phyloP scores from a whole-genome alignment of 140 eudicot species.

The Oenanthe javanica region DNA sequence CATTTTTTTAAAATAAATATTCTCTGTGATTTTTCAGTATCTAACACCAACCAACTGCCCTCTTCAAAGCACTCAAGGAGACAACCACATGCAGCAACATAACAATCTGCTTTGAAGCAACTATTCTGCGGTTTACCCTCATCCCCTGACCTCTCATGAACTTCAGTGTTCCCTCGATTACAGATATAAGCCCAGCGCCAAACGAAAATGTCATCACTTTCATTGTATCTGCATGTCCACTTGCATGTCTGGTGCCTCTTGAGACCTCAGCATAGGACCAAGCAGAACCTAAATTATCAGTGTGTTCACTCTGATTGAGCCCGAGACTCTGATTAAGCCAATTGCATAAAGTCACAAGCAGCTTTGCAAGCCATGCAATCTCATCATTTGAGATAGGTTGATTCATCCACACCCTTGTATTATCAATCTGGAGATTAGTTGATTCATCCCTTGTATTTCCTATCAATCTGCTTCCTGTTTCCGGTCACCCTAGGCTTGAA shows the following conservation, averaged over 20 bases:
- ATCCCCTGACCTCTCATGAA: constrained; percentile 65
- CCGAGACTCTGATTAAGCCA: constrained; percentile 63
- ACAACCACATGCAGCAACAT: constrained; percentile 33
- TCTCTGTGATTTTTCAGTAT: neutral
- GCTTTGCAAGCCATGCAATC: constrained; percentile 83
- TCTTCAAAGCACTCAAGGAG: constrained; percentile 39
- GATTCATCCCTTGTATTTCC: constrained; percentile 25
- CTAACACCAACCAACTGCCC: constrained; percentile 18
- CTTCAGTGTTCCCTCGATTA: constrained; percentile 26
- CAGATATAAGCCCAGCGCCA: constrained; percentile 27
- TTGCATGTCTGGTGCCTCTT: constrained; percentile 28
- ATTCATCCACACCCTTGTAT: constrained; percentile 60
- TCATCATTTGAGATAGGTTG: constrained; percentile 43
- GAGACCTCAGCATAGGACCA: constrained; percentile 56
- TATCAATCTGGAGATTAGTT: too few species aligned
- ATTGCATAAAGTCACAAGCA: constrained; percentile 48
- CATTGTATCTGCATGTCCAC: constrained; percentile 11
- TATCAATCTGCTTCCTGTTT: constrained; percentile 38
- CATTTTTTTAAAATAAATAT: neutral
- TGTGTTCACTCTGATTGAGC: constrained; percentile 30
- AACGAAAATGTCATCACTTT: constrained; percentile 30
- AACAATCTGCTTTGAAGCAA: constrained; percentile 76
- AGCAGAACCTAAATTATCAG: constrained; percentile 8
- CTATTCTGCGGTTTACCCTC: constrained; percentile 63
- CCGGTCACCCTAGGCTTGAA: constrained; percentile 62